Conservation (phyloP, 805 yeast genomes). For the Teunomyces stri region DNA sequence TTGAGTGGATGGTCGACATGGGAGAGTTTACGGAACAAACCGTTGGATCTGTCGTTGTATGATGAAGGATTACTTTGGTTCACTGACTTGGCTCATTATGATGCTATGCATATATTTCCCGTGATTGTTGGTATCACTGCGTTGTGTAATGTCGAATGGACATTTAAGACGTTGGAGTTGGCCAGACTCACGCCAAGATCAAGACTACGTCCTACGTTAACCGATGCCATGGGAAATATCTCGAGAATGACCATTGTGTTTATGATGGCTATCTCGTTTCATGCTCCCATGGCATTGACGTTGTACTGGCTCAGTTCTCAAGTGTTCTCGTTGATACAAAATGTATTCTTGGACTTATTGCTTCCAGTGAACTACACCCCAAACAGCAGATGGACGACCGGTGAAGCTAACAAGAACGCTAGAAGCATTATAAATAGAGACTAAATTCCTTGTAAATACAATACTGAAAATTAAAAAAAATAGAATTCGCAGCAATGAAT, state of each 20-base stretch:
- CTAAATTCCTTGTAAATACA: neutral
- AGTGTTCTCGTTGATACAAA: slow-evolving; percentile 71
- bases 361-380: slow-evolving; percentile 60
- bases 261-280: slow-evolving; percentile 79
- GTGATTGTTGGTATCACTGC: slow-evolving; percentile 67
- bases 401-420: slow-evolving; percentile 9
- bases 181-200: slow-evolving; percentile 43
- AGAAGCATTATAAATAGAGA: slow-evolving; percentile 7
- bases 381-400: slow-evolving; percentile 28
- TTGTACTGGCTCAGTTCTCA: slow-evolving; percentile 93
- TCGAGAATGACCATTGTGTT: slow-evolving; percentile 75
- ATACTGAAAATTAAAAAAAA: no score
- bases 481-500: neutral
- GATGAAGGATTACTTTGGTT: slow-evolving; percentile 62
- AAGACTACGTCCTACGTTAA: slow-evolving; percentile 52
- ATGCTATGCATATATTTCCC: slow-evolving; percentile 67
- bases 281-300: slow-evolving; percentile 79
- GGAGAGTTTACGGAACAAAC: slow-evolving; percentile 41
- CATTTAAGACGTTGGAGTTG: slow-evolving; percentile 59
- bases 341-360: slow-evolving; percentile 61
- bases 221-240: slow-evolving; percentile 64
- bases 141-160: slow-evolving; percentile 80
- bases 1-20: slow-evolving; percentile 66
- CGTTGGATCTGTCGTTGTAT: slow-evolving; percentile 50
- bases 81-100: slow-evolving; percentile 55